Conservation (phyloP, 2,329 filamentous ascomycete species). For the Nothophaeocryptopus gaeumannii region DNA sequence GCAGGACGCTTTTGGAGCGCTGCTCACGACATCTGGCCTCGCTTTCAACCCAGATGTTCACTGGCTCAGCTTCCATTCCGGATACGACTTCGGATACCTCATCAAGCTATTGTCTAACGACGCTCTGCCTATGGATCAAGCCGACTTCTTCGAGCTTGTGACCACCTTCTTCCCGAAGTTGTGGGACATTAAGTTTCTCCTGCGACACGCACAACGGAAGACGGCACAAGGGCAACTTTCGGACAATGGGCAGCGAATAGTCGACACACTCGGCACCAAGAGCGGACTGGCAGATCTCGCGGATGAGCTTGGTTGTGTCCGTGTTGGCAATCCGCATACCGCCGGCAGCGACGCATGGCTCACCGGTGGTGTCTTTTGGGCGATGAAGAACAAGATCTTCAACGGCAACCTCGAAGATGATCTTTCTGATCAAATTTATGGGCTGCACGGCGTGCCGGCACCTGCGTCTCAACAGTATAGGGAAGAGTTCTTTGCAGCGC, state of each 20-base stretch:
- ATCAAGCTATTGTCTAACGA: constrained; percentile 87
- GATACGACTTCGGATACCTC: constrained; percentile 96
- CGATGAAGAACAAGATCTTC: constrained; percentile 84
- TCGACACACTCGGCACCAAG: constrained; percentile 84
- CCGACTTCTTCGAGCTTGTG: constrained; percentile 83
- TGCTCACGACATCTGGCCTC: constrained; percentile 87
- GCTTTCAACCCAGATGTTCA: constrained; percentile 83
- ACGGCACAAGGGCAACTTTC: constrained; percentile 7
- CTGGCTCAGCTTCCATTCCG: constrained; percentile 97
- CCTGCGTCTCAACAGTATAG: constrained; percentile 54
- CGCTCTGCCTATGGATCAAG: constrained; percentile 81
- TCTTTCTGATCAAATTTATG: constrained; percentile 90
- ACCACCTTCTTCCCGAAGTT: constrained; percentile 90
- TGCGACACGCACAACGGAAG: constrained; percentile 72
- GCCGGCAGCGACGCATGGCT: constrained; percentile 91
- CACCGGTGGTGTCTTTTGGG: constrained; percentile 93
- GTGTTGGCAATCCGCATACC: constrained; percentile 83
- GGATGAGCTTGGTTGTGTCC: constrained; percentile 85
- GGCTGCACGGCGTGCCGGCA: constrained; percentile 63
- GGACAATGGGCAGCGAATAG: constrained; percentile 49
- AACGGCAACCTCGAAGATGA: constrained; percentile 73
- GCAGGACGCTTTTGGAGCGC: constrained; percentile 79
- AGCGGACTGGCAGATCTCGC: constrained; percentile 91
- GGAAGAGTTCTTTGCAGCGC: constrained; percentile 44
- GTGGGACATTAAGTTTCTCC: constrained; percentile 95